Evolutionary conservation across 169 alveolate species (phyloP), one percentile per base, ranked within the genome.

Genomic region (Plasmodium fragile): DNA sequence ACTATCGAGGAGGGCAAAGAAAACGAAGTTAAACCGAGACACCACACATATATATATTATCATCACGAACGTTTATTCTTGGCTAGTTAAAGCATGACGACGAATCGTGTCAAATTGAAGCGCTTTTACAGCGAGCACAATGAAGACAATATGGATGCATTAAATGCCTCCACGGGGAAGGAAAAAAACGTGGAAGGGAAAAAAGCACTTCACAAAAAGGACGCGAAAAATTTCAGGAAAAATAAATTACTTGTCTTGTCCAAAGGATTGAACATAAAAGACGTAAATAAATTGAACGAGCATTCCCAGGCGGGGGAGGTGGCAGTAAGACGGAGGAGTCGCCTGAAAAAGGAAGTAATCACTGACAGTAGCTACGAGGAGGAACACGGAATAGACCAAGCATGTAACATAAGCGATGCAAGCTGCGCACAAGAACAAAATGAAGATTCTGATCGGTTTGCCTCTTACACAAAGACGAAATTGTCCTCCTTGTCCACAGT

Each of bases 231-330:
- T 77, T 34, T 2, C 6, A 78, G 93, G 71, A 87, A 78, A 49
- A 39, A 78, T 13, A 87, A 72, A 55, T 45, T 87, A 78, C 52
- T 1, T 8, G 89, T 43, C 7, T 30, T 87, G 69, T 78, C 89
- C 28, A 87, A 78, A 45, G 82, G 81, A 65, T 4, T 59, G 52
- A 78, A 78, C 81, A 78, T 77, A 28, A 78, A 39, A 78, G 41
- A 87, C 75, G 71, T 73, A 43, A 36, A 41, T 52, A 84, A 84
- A 49, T 34, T 83, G 77, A 22, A 71, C 10, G 82, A 83, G 18
- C 10, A 6, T 82, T 32, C 13, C 43, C 49, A 73, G 16, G 30
- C 45, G 32, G 70, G 70, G n/a, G 72, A 87, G 28, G 81, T 43
- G 10, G 10, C 16, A 41, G 11, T 8, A 53, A 52, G 34, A 25